Conservation (phyloP, 2,329 filamentous ascomycete genomes). For the Fusarium piperis region DNA sequence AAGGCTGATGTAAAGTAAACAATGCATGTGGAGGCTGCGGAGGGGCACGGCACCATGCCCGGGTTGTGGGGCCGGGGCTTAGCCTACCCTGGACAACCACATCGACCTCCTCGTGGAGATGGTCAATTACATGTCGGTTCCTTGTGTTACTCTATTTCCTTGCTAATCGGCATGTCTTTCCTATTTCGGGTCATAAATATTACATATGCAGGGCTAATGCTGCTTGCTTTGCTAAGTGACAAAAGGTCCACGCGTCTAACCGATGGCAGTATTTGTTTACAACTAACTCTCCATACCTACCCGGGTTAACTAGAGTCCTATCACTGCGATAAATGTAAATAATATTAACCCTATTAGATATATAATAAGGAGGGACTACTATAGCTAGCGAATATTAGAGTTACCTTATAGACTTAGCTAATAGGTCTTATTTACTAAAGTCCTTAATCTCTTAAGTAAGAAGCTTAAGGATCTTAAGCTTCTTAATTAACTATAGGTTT, state of each 20-base stretch:
- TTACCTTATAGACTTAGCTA: too few species aligned
- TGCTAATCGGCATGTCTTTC: not conserved
- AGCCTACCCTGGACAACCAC: constrained; percentile 27
- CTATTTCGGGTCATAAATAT: not conserved
- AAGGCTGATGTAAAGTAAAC: constrained; percentile 35
- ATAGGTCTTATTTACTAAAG: too few species aligned
- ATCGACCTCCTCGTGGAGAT: not conserved
- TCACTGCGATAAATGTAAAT: too few species aligned
- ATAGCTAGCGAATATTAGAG: too few species aligned
- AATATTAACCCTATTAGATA: too few species aligned
- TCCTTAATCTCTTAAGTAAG: too few species aligned
- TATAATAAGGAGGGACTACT: too few species aligned
- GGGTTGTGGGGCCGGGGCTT: constrained; percentile 26
- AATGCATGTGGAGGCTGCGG: constrained; percentile 22
- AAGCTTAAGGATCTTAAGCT: too few species aligned
- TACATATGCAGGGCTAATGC: not conserved
- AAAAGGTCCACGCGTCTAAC: not conserved
- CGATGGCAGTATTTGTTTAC: not conserved
- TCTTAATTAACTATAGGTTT: too few species aligned
- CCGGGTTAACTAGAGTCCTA: too few species aligned
- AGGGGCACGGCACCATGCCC: constrained; percentile 9
- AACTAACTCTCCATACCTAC: too few species aligned
- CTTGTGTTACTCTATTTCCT: not conserved
- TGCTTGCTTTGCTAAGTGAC: not conserved
- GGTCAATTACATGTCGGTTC: not conserved